A percentile compares a stretch with the other conserved stretches of the same genome.
Evolutionary conservation across 306 rosid species (phyloP).

Genomic region (Leucaena leucocephala): DNA sequence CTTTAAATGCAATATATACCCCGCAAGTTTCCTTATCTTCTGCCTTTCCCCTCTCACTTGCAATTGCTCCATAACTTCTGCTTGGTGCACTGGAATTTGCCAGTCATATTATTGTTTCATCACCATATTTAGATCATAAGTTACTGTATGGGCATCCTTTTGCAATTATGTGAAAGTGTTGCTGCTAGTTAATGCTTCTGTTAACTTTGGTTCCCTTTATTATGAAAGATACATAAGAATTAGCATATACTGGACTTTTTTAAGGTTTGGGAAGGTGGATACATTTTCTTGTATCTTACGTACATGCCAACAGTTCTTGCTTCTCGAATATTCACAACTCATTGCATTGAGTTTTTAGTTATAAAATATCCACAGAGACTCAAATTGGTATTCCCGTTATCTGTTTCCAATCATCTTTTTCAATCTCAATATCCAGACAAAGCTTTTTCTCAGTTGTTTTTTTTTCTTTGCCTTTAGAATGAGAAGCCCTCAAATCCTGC

Average conservation of each 20-base stretch:
- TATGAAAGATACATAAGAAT: background rate
- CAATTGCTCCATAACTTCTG: background rate
- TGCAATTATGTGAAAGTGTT: background rate
- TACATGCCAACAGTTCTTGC: background rate
- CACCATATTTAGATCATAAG: background rate
- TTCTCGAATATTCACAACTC: background rate
- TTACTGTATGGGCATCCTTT: background rate
- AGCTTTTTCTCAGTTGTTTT: constrained; percentile 8
- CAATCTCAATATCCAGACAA: constrained; percentile 2
- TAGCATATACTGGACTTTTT: background rate
- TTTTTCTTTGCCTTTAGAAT: constrained; percentile 9
- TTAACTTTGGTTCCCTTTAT: constrained; percentile 4
- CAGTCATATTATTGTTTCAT: background rate
- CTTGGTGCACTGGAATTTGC: background rate
- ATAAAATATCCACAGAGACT: background rate
- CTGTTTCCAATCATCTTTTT: background rate
- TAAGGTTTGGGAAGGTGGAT: background rate
- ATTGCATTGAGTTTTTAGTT: constrained; percentile 3
- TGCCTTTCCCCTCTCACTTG: background rate
- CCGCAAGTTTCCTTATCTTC: background rate
- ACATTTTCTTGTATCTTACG: background rate
- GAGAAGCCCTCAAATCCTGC: constrained; percentile 7
- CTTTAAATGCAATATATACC: background rate
- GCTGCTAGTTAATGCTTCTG: background rate
- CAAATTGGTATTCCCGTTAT: background rate